A percentile compares a stretch with the other conserved stretches of the same genome.
These are phyloP conservation scores for cucumber (Cucumis sativus) DNA, from an alignment of 306 rosid genomes.

Conservation along the genomic window Cucumber_9930_V3 NC_026658.2:16500501-16501000, in stretches of 20 bases:
- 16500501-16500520: not conserved
- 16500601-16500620: not conserved
- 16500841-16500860: not conserved
- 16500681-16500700: conserved; percentile 93
- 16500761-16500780: not conserved
- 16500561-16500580: not conserved
- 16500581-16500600: not conserved
- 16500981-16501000: too few relatives aligned
- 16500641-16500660: conserved; percentile 1
- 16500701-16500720: conserved; percentile 77
- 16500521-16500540: not conserved
- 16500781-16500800: not conserved
- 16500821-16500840: not conserved
- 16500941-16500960: too few relatives aligned
- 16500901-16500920: not conserved
- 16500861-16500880: not conserved
- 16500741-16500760: not conserved
- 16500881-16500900: not conserved
- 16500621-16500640: not conserved
- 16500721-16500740: conserved; percentile 78
- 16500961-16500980: too few relatives aligned
- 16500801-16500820: not conserved
- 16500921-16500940: too few relatives aligned
- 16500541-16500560: not conserved
- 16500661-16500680: conserved; percentile 16